Percentiles rank a stretch among this genome's conserved stretches.
Evolutionary conservation across 306 rosid genomes (phyloP).

Genomic region (Lathyrus oleraceus): DNA sequence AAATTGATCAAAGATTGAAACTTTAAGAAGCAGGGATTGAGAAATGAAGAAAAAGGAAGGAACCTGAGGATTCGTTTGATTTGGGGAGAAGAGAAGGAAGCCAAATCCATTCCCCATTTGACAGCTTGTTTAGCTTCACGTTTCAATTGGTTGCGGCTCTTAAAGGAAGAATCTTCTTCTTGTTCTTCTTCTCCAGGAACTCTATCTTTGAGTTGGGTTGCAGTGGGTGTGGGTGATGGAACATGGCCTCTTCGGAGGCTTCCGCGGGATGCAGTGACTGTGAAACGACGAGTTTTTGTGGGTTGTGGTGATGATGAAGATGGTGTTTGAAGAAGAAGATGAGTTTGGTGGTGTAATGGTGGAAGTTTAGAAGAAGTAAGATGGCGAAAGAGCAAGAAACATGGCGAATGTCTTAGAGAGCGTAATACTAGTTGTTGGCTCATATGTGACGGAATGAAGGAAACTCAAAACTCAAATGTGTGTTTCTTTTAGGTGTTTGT

Average conservation of each 20-base stretch:
- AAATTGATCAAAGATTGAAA: slow-evolving; percentile 6
- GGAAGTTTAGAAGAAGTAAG: background rate
- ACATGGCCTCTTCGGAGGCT: slow-evolving; percentile 39
- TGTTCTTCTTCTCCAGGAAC: background rate
- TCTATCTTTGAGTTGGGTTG: background rate
- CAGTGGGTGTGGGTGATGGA: slow-evolving; percentile 20
- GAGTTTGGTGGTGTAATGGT: background rate
- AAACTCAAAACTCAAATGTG: background rate
- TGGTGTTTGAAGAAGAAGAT: slow-evolving; percentile 26
- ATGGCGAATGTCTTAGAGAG: slow-evolving; percentile 62
- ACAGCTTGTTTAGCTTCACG: slow-evolving; percentile 84
- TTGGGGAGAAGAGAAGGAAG: slow-evolving; percentile 71
- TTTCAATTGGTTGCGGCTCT: slow-evolving; percentile 85
- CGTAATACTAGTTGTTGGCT: slow-evolving; percentile 48
- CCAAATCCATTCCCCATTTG: slow-evolving; percentile 78
- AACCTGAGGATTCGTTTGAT: slow-evolving; percentile 81
- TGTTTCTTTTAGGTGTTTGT: too few species aligned
- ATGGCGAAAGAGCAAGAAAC: slow-evolving; percentile 35
- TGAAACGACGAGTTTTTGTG: slow-evolving; percentile 33
- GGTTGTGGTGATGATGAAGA: slow-evolving; percentile 31
- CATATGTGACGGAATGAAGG: slow-evolving; percentile 1
- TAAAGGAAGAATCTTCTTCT: slow-evolving; percentile 29
- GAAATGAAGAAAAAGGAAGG: background rate
- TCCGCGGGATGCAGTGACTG: slow-evolving; percentile 42
- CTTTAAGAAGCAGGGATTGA: background rate